Conservation (phyloP, 768 basidiomycete species). For the Boletellus sp. region DNA sequence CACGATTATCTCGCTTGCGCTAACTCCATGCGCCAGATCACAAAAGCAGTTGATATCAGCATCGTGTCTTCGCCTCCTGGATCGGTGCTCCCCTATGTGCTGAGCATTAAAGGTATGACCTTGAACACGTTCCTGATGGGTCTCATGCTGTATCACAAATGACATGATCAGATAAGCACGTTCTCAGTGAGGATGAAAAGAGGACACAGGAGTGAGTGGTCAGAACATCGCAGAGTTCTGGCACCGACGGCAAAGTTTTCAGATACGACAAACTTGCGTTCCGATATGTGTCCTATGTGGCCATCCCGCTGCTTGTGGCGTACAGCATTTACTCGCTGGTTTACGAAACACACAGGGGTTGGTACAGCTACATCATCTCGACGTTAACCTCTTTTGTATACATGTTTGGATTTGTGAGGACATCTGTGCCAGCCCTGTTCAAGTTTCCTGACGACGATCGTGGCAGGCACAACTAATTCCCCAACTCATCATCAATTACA, state of each 20-base stretch:
- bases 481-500: constrained; percentile 95
- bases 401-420: constrained; percentile 96
- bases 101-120: constrained; percentile 73
- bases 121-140: constrained; percentile 14
- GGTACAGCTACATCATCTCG: constrained; percentile 95
- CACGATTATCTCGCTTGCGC: constrained; percentile 10
- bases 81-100: constrained; percentile 68
- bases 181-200: constrained; percentile 94
- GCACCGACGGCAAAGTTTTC: constrained; percentile 4
- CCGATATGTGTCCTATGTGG: constrained; percentile 88
- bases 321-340: constrained; percentile 80
- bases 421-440: not conserved
- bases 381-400: constrained; percentile 92
- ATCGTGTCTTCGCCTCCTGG: constrained; percentile 60
- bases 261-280: constrained; percentile 93
- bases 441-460: constrained; percentile 12
- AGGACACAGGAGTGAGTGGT: constrained; percentile 89
- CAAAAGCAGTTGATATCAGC: constrained; percentile 86
- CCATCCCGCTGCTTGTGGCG: constrained; percentile 72
- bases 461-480: constrained; percentile 78
- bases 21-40: constrained; percentile 49
- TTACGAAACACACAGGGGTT: constrained; percentile 83
- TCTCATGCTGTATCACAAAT: constrained; percentile 4
- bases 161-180: constrained; percentile 73
- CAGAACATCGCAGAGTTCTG: constrained; percentile 20